phyloP scores from a whole-genome alignment of 108 stramenopile species.

The Cylindrotheca closterium region DNA sequence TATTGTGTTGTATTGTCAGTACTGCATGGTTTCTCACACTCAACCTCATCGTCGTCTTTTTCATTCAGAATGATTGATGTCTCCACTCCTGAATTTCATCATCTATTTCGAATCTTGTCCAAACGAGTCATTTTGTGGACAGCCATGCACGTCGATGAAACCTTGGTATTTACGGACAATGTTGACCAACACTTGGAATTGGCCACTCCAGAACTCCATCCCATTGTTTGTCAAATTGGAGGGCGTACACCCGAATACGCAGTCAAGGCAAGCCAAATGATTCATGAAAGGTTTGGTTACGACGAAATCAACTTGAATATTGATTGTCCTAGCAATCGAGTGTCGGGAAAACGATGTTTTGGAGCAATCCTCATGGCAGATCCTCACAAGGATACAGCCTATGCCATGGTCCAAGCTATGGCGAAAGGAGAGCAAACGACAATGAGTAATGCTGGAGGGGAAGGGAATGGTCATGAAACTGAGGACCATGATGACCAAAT shows the following conservation, averaged over 20 bases:
- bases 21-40: too few relatives aligned
- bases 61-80: conserved; percentile 65
- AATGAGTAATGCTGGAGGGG: not conserved
- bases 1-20: too few relatives aligned
- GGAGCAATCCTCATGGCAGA: conserved; percentile 51
- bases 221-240: conserved; percentile 61
- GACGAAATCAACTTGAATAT: conserved; percentile 77
- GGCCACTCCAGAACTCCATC: conserved; percentile 25
- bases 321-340: conserved; percentile 69
- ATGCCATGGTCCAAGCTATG: conserved; percentile 16
- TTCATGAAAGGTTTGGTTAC: conserved; percentile 45
- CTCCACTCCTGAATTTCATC: conserved; percentile 65
- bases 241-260: conserved; percentile 46
- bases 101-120: conserved; percentile 63
- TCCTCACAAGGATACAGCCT: conserved; percentile 8
- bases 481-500: conserved; percentile 1
- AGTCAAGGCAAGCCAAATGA: conserved; percentile 38
- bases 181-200: conserved; percentile 39
- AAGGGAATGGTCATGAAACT: not conserved
- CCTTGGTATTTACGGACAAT: conserved; percentile 34
- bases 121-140: conserved; percentile 65
- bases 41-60: too few relatives aligned
- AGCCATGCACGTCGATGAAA: conserved; percentile 76
- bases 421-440: not conserved
- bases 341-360: conserved; percentile 43